Percentiles rank a stretch among this genome's conserved stretches.
Conservation (phyloP, 176 grass and related monocot genomes). For the Triticum dicoccoides region DNA sequence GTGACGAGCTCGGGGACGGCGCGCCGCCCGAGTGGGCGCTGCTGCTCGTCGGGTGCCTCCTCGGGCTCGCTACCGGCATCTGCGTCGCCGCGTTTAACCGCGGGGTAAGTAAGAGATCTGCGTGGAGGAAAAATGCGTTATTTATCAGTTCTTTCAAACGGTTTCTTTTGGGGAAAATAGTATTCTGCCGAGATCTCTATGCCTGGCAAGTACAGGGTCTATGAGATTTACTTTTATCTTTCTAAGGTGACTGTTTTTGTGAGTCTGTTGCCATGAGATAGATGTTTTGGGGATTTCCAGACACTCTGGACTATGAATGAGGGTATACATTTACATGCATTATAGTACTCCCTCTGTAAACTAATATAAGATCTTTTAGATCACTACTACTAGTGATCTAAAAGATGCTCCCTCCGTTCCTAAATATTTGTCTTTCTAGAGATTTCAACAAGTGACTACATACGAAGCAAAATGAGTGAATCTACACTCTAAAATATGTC, state of each 20-base stretch:
- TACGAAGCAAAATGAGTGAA: too few relatives aligned
- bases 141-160: background rate
- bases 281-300: background rate
- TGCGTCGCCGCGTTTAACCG: constrained; percentile 92
- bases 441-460: too few relatives aligned
- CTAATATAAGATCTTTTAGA: too few relatives aligned
- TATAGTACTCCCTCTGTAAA: too few relatives aligned
- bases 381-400: too few relatives aligned
- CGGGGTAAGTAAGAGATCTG: constrained; percentile 61
- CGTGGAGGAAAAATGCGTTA: background rate
- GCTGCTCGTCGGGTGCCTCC: constrained; percentile 92
- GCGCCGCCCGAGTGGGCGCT: constrained; percentile 98
- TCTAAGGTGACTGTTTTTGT: background rate
- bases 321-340: background rate
- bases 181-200: constrained; percentile 4
- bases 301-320: background rate
- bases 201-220: background rate
- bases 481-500: too few relatives aligned
- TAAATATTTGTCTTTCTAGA: too few relatives aligned
- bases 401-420: too few relatives aligned
- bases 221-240: background rate
- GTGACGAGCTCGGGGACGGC: constrained; percentile 72
- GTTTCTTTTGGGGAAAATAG: background rate
- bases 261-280: background rate
- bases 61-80: constrained; percentile 84